Evolutionary conservation across 208 protist species (phyloP).

Genomic region (Crithidia brevicula): DNA sequence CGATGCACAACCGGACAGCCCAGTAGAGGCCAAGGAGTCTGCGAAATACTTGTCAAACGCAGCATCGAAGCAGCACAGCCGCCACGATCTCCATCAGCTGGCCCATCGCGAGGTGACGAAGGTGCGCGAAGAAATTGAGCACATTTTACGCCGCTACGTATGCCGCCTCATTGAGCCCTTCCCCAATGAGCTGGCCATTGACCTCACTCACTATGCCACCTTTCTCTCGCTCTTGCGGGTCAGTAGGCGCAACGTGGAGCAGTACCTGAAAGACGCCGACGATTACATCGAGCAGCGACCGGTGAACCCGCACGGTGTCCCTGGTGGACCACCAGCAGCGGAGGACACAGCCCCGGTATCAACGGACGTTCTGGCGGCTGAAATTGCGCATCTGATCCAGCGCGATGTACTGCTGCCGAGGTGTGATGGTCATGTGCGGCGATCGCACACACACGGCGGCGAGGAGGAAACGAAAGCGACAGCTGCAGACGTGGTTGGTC

Average conservation of each 20-base stretch:
- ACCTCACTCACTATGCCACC: constrained; percentile 56
- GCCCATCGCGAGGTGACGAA: constrained; percentile 11
- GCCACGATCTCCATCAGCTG: not conserved
- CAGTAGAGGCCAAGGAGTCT: too few species aligned
- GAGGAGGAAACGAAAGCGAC: too few species aligned
- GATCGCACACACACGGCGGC: too few species aligned
- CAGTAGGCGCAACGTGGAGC: constrained; percentile 35
- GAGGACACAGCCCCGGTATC: constrained; percentile 31
- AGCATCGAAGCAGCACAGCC: not conserved
- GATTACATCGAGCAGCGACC: constrained; percentile 20
- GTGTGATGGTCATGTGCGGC: not conserved
- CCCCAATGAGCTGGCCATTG: constrained; percentile 47
- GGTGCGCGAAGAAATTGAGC: constrained; percentile 27
- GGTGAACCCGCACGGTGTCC: constrained; percentile 26
- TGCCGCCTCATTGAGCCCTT: constrained; percentile 35
- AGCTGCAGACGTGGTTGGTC: not conserved
- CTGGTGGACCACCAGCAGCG: constrained; percentile 17
- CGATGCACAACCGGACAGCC: too few species aligned
- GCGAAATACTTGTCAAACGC: too few species aligned
- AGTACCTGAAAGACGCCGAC: constrained; percentile 34
- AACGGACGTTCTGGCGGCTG: constrained; percentile 38
- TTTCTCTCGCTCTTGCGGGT: constrained; percentile 39
- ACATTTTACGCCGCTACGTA: constrained; percentile 46
- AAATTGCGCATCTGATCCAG: constrained; percentile 46
- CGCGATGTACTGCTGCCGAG: constrained; percentile 34